Evolutionary conservation across 768 basidiomycete genomes (phyloP).

Genomic region (Hirschioporus abietinus): DNA sequence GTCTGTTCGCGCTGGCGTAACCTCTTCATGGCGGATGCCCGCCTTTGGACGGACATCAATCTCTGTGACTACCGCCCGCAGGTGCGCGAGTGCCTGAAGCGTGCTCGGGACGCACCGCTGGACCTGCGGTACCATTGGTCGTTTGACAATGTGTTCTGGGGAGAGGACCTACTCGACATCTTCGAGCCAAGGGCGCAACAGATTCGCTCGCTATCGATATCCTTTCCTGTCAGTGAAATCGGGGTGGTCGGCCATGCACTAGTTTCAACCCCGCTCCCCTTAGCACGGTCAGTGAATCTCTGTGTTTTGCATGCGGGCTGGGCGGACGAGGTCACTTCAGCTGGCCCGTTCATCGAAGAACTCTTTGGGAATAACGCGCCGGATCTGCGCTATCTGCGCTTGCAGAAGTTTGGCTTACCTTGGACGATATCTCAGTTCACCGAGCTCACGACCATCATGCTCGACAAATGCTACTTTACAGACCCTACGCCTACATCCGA

Average conservation of each 20-base stretch:
- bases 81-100: not conserved
- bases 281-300: not conserved
- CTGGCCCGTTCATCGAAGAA: not conserved
- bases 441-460: not conserved
- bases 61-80: not conserved
- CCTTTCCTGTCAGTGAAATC: not conserved
- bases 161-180: not conserved
- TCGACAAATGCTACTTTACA: not conserved
- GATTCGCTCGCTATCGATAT: not conserved
- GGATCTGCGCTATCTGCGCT: not conserved
- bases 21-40: not conserved
- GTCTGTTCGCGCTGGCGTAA: not conserved
- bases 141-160: not conserved
- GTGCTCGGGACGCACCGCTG: not conserved
- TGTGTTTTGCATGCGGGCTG: not conserved
- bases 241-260: not conserved
- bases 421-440: not conserved
- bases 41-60: not conserved
- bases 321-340: not conserved
- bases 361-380: not conserved
- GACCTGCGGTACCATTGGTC: not conserved
- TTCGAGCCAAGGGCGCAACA: not conserved
- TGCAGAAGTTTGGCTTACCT: not conserved
- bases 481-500: not conserved
- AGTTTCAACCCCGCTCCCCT: not conserved